A percentile compares a stretch with the other conserved stretches of the same genome.
Evolutionary conservation across 768 basidiomycete genomes (phyloP).

Genomic region (Auriscalpium orientale): DNA sequence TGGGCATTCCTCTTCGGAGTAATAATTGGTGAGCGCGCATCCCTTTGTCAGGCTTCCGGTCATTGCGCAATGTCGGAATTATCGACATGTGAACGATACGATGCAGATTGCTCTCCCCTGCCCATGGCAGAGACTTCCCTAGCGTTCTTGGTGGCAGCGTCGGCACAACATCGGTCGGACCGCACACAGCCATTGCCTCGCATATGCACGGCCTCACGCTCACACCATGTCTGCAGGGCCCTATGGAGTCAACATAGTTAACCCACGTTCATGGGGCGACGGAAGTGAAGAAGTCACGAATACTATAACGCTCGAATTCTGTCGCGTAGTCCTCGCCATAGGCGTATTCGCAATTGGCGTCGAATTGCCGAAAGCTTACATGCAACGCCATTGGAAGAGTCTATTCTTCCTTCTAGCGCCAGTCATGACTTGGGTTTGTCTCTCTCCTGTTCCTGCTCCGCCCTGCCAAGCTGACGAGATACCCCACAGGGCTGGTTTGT

Average conservation of each 20-base stretch:
- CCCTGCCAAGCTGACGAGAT: not conserved
- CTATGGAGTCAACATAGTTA: slow-evolving; percentile 72
- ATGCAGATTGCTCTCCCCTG: not conserved
- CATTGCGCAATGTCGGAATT: not conserved
- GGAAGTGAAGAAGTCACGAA: slow-evolving; percentile 45
- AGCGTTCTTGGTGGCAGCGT: too few relatives aligned
- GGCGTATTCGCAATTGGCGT: slow-evolving; percentile 98
- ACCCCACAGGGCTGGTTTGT: slow-evolving; percentile 82
- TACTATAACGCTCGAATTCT: slow-evolving; percentile 82
- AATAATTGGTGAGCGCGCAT: slow-evolving; percentile 57
- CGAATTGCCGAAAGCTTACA: slow-evolving; percentile 93
- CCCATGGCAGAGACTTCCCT: too few relatives aligned
- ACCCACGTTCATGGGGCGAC: slow-evolving; percentile 70
- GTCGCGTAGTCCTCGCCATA: slow-evolving; percentile 88
- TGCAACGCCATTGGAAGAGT: slow-evolving; percentile 88
- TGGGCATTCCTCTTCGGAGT: slow-evolving; percentile 93
- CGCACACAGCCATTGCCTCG: too few relatives aligned
- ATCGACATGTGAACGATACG: not conserved
- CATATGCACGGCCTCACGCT: not conserved
- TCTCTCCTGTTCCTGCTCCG: not conserved
- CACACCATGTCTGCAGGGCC: slow-evolving; percentile 45
- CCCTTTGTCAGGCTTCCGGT: not conserved
- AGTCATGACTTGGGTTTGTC: slow-evolving; percentile 76
- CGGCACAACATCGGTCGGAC: too few relatives aligned
- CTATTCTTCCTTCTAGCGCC: slow-evolving; percentile 77